Conservation (phyloP, 169 alveolate species). For the Cryptosporidium canis region DNA sequence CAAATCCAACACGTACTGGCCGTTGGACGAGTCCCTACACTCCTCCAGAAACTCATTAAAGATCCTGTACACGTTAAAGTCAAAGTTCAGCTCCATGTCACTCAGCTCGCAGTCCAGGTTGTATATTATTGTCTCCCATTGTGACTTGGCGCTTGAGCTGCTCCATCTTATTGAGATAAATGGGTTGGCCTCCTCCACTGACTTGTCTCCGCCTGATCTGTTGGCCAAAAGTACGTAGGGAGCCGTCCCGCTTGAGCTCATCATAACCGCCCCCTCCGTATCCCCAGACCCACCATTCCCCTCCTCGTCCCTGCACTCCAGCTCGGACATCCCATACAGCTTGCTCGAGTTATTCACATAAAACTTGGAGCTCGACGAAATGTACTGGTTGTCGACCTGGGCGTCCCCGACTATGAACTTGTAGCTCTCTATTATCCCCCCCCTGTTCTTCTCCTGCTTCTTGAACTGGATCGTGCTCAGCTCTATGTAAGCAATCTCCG, state of each 20-base stretch:
- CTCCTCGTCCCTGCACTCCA: background rate
- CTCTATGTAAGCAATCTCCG: constrained; percentile 49
- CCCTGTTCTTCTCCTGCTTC: constrained; percentile 53
- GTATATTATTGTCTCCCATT: constrained; percentile 67
- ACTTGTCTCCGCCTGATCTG: background rate
- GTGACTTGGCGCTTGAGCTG: constrained; percentile 53
- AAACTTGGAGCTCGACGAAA: constrained; percentile 37
- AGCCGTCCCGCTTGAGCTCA: background rate
- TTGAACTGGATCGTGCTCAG: constrained; percentile 54
- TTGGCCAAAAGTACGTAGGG: constrained; percentile 60
- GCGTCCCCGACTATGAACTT: constrained; percentile 30
- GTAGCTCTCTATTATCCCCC: constrained; percentile 43
- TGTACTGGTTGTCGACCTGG: constrained; percentile 58
- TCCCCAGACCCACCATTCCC: background rate
- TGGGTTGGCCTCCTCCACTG: background rate
- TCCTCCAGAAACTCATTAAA: constrained; percentile 41
- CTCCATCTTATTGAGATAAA: constrained; percentile 43
- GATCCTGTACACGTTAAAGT: constrained; percentile 58
- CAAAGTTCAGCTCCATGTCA: constrained; percentile 69
- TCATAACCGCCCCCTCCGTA: background rate
- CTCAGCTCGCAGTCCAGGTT: constrained; percentile 32
- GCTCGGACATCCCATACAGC: constrained; percentile 2
- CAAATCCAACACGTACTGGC: constrained; percentile 9
- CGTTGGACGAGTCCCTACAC: background rate
- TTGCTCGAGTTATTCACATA: constrained; percentile 19